A percentile compares a stretch with the other conserved stretches of the same genome.
Evolutionary conservation across 345 rosid genomes (phyloP).

Genomic region (Ailanthus altissimus): DNA sequence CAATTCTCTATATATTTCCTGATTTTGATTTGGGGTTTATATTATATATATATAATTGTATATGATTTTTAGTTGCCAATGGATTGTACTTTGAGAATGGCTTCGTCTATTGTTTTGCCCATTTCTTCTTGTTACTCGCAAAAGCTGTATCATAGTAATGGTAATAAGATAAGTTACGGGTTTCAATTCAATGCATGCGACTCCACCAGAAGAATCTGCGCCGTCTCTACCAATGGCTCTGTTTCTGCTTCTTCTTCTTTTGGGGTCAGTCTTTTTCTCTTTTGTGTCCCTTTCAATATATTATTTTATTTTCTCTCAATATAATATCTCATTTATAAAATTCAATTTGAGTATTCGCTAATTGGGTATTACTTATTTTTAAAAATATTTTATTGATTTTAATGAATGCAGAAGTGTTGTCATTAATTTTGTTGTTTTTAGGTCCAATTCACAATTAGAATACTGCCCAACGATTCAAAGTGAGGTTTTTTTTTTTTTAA

Average conservation of each 20-base stretch:
- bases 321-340: not conserved
- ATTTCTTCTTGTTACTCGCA: conserved; percentile 28
- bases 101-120: conserved; percentile 33
- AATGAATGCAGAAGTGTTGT: not conserved
- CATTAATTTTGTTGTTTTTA: not conserved
- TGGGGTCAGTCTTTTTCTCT: conserved; percentile 51
- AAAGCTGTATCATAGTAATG: conserved; percentile 17
- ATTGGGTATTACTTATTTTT: not conserved
- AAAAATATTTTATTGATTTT: not conserved
- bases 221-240: conserved; percentile 43
- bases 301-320: not conserved
- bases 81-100: conserved; percentile 38
- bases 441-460: not conserved
- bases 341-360: not conserved
- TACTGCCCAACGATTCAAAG: not conserved
- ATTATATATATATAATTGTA: too few species aligned
- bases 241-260: conserved; percentile 41
- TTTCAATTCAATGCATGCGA: conserved; percentile 23
- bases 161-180: conserved; percentile 17
- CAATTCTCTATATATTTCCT: not conserved
- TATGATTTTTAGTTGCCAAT: conserved; percentile 20
- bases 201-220: conserved; percentile 21
- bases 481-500: not conserved
- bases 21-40: not conserved
- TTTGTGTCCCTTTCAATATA: not conserved